A percentile compares a stretch with the other conserved stretches of the same genome.
phyloP scores from a whole-genome alignment of 345 rosid species.

The Dipteronia sinensis region DNA sequence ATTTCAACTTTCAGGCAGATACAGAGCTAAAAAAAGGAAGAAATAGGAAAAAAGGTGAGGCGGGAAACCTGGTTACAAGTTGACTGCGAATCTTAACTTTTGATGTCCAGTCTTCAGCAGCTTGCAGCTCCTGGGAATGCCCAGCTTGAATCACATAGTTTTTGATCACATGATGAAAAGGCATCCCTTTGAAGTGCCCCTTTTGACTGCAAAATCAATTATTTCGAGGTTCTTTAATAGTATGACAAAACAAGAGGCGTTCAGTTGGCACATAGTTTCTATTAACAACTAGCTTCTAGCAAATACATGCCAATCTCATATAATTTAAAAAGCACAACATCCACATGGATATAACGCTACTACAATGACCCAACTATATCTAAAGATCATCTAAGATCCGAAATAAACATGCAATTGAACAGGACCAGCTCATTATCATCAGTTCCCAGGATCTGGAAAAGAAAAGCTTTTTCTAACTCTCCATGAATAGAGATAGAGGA shows the following conservation, averaged over 20 bases:
- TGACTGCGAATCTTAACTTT: conserved; percentile 73
- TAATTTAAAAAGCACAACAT: not conserved
- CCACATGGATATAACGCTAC: not conserved
- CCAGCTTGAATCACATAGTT: conserved; percentile 92
- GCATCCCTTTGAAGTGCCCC: conserved; percentile 81
- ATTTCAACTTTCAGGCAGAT: not conserved
- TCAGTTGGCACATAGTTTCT: not conserved
- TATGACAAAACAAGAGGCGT: conserved; percentile 2
- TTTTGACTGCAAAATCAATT: conserved; percentile 65
- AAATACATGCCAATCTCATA: not conserved
- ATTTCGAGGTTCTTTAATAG: not conserved
- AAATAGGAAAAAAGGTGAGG: conserved; percentile 1
- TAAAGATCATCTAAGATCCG: not conserved
- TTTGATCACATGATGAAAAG: conserved; percentile 77
- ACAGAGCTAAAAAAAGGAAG: not conserved
- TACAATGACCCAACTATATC: not conserved
- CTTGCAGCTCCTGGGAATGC: conserved; percentile 48
- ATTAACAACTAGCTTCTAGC: not conserved
- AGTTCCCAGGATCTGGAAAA: not conserved
- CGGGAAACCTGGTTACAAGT: conserved; percentile 60
- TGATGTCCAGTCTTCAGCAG: conserved; percentile 79
- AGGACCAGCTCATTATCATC: not conserved
- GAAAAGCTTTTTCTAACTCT: not conserved
- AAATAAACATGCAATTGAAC: not conserved
- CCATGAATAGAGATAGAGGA: not conserved